Percentiles rank a stretch among this genome's conserved stretches.
phyloP scores from a whole-genome alignment of 305 asterid species.

The Striga hermonthica region DNA sequence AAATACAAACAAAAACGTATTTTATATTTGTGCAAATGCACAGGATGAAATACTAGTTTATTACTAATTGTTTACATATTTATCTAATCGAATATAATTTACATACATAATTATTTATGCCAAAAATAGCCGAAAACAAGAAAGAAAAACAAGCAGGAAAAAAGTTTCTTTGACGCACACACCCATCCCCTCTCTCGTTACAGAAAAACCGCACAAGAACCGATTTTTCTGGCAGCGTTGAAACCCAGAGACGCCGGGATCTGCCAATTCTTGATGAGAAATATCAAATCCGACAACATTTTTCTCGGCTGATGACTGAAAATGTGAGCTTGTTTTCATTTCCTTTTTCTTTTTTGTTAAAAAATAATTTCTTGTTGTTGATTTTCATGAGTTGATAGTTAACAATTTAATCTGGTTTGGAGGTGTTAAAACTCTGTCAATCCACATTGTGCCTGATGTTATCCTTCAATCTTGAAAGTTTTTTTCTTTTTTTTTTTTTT shows the following conservation, averaged over 20 bases:
- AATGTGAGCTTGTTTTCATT: conserved; percentile 15
- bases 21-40: too few relatives aligned
- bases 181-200: conserved; percentile 21
- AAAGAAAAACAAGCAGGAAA: conserved; percentile 23
- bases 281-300: not conserved
- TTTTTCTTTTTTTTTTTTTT: not conserved
- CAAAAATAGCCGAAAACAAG: conserved; percentile 23
- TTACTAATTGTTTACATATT: too few relatives aligned
- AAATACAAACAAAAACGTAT: too few relatives aligned
- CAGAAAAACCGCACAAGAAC: conserved; percentile 28
- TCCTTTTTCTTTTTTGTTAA: not conserved
- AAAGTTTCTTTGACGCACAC: conserved; percentile 25
- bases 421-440: conserved; percentile 12
- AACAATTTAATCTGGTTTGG: conserved; percentile 11
- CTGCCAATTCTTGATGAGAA: conserved; percentile 32
- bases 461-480: conserved; percentile 17
- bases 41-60: too few relatives aligned
- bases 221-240: conserved; percentile 29
- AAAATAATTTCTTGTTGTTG: conserved; percentile 8
- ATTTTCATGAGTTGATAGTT: conserved; percentile 15
- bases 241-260: conserved; percentile 36
- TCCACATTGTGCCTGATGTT: conserved; percentile 27
- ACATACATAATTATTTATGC: not conserved
- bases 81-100: too few relatives aligned
- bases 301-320: conserved; percentile 14